phyloP scores from a whole-genome alignment of 306 rosid species.

The Hippophae gyantsensis region DNA sequence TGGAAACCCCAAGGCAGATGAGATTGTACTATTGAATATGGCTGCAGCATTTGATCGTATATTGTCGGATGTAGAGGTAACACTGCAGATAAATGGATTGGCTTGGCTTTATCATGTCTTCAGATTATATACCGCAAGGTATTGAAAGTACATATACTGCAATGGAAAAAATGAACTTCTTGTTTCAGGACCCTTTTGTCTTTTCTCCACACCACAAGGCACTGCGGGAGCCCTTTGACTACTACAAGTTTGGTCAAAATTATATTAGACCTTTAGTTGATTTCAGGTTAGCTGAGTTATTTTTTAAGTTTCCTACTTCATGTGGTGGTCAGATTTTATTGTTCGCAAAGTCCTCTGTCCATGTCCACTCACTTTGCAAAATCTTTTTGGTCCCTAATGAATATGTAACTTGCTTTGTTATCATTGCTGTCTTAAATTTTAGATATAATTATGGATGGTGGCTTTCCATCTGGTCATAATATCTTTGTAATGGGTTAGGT shows the following conservation, averaged over 20 bases:
- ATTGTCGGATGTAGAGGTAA: constrained; percentile 80
- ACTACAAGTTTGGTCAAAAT: constrained; percentile 83
- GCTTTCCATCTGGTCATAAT: neutral
- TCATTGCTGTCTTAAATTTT: neutral
- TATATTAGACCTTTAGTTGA: constrained; percentile 88
- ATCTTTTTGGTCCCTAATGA: neutral
- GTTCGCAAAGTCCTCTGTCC: neutral
- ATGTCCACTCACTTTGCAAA: neutral
- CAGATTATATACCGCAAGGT: constrained; percentile 12
- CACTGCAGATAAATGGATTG: constrained; percentile 6
- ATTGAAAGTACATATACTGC: constrained; percentile 8
- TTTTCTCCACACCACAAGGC: constrained; percentile 85
- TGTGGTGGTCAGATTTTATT: constrained; percentile 7
- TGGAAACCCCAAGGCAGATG: constrained; percentile 71
- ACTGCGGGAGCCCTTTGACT: constrained; percentile 90
- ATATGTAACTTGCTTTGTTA: neutral
- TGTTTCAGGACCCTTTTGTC: constrained; percentile 84
- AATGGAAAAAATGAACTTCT: constrained; percentile 23
- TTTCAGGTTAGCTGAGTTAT: constrained; percentile 55
- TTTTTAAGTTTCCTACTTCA: constrained; percentile 19
- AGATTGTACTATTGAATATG: constrained; percentile 75
- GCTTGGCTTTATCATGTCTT: constrained; percentile 12
- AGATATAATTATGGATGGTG: neutral
- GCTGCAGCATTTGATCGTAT: constrained; percentile 62
- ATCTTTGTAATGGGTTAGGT: neutral